Evolutionary conservation across 148 eudicot genomes (phyloP), one percentile per base, ranked within the genome.

Genomic region (Dysphania ambrosioides): DNA sequence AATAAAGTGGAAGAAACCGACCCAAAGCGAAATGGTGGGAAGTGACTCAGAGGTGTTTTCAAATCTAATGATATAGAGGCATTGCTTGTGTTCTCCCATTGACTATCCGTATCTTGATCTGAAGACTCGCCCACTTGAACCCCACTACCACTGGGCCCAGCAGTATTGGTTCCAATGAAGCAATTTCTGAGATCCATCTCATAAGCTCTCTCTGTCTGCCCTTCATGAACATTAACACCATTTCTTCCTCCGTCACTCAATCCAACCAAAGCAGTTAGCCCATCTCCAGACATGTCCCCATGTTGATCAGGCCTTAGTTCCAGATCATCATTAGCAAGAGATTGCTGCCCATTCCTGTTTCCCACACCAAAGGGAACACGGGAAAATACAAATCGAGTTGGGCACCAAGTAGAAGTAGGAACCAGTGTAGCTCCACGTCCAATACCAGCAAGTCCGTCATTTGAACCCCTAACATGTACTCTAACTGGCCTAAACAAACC

Each of bases 21-120:
- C 99, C 91, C 97, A 76, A 92, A 96, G 75, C 99, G 99, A 77
- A 96, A 92, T 34, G 99, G 97, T 72, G 99, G 99, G 77, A 96
- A 96, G 82, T 92, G 99, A 83, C 93, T 84, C 75, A 96, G 76
- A 77, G 99, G 99, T 68, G 99, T 96, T 71, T 89, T 91, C 85
- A 89, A 80, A 82, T 96, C 97, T 87, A 96, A 82, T 36, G 91
- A 89, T 85, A 96, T 96, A 66, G 94, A 88, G 58, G 84, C 77
- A 79, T 86, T 92, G 67, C 80, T 87, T 32, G 85, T 82, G 75
- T 86, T 90, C 83, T 90, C 97, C 97, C 97, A 96, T 75, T 86
- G 89, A 62, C 78, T 78, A 61, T 86, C 89, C 70, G 83, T 81
- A 60, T 85, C 81, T 75, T 83, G 83, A 51, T 88, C 93, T 12